Evolutionary conservation across 2,329 filamentous ascomycete genomes (phyloP), one percentile per base, ranked within the genome.

Genomic region (Calonectria pseudoreteaudii): DNA sequence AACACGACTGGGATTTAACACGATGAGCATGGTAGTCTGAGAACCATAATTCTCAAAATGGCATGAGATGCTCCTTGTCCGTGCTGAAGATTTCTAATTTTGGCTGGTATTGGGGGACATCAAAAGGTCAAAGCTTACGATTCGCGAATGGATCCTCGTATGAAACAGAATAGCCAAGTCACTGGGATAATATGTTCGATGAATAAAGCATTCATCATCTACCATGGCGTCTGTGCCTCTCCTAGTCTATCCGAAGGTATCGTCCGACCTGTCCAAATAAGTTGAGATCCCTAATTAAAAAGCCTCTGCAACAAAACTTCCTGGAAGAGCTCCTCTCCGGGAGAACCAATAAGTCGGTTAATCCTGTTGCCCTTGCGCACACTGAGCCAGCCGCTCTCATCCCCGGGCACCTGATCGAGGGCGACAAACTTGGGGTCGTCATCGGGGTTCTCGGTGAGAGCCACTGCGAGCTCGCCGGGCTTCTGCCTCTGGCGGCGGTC

Each of bases 371-470:
- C 95, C 80, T 91, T 92, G 76, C 86, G 88, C 18, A 86, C 83
- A 82, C 93, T 95, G 81, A 97, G 84, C 97, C 97, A 98, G 67
- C 86, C 93, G 87, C 79, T 91, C 85, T 84, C 92, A 83, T 98
- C 96, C 50, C 93, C 94, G 0, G 92, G 88, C 36, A 92, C 89
- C 77, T 90, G 87, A 71, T 88, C 87, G 23, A 85, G 73, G 8
- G 81, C 82, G 26, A 86, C 72, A 80, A 88, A 77, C 49, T 85
- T 78, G 70, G 85, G 82, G 70, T 85, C 84, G 38, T 85, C 85
- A 53, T 85, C 75, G 4, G 86, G 85, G 68, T 87, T 81, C 77
- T 86, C 81, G 75, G 87, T 82, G 79, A 86, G 77, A 60, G 84
- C 80, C 36, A 86, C 80, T 56, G 84, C 83, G 14, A 83, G 80